Conservation (phyloP, 2,329 filamentous ascomycete species). For the Calycina marina region DNA sequence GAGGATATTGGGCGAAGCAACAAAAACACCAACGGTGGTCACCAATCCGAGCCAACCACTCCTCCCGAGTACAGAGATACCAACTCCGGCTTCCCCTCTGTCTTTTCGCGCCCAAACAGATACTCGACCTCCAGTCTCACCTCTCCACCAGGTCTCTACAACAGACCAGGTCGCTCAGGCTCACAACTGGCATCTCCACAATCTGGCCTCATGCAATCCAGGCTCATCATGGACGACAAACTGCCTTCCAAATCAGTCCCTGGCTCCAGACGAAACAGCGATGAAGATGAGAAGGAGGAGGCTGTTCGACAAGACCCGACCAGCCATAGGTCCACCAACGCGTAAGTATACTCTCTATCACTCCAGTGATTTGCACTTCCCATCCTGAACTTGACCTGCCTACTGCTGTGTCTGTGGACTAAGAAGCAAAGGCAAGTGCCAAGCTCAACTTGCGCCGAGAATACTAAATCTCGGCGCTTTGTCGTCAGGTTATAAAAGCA, state of each 20-base stretch:
- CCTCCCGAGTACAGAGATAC: slow-evolving; percentile 82
- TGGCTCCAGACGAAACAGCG: slow-evolving; percentile 75
- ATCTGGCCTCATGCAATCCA: slow-evolving; percentile 42
- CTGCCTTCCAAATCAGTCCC: slow-evolving; percentile 77
- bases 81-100: slow-evolving; percentile 54
- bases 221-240: slow-evolving; percentile 46
- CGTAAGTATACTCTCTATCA: slow-evolving; percentile 44
- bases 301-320: slow-evolving; percentile 54
- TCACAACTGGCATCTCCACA: slow-evolving; percentile 71
- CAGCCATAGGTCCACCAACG: slow-evolving; percentile 58
- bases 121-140: slow-evolving; percentile 82
- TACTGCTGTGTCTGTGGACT: too few species aligned
- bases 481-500: too few species aligned
- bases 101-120: slow-evolving; percentile 71
- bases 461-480: too few species aligned
- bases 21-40: slow-evolving; percentile 35
- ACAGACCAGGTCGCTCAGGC: slow-evolving; percentile 59
- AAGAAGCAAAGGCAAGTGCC: too few species aligned
- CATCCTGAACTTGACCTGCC: too few species aligned
- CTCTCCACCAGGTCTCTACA: slow-evolving; percentile 62
- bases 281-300: slow-evolving; percentile 76
- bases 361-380: too few species aligned
- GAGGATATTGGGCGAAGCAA: slow-evolving; percentile 53
- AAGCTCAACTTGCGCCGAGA: too few species aligned
- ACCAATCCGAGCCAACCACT: slow-evolving; percentile 90